Base-by-base conservation (phyloP, 495 filamentous ascomycete species). In the Schizothecium vesticola region DNA sequence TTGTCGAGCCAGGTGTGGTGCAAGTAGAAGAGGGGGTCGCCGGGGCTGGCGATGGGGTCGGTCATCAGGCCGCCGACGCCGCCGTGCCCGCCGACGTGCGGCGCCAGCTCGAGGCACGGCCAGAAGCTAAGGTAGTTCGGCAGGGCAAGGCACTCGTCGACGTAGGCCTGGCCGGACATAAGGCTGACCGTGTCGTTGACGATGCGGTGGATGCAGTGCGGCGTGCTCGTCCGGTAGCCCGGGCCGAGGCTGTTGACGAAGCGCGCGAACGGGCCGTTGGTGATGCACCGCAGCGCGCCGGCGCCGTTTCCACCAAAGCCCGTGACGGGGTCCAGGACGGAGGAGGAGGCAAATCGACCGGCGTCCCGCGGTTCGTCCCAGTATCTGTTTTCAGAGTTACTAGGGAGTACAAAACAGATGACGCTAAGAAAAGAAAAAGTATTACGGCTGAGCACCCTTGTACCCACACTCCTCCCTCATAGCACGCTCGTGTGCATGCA, bases 321-420 rank as follows among this genome's bases (percentile, higher is more conserved):
- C 2, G 66, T 70, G 24, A 70, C 70, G 0, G 67, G 21, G 56
- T 75, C 74, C 59, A 84, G 78, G 11, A 84, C 51, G 3, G 67
- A 60, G 1, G 80, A 79, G 9, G 21, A 21, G 2, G 56, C 64
- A 57, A 83, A 79, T 1, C 74, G 66, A 33, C 77, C 81, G 13
- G 59, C 61, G 59, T 81, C 81, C 19, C 82, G 79, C 10, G 71
- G n/a, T 61, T 84, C 82, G 61, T 84, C 77, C 82, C 82, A 84
- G 65, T 83, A 84, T 78, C 83, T 81, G 24, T 13, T 8, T 8
- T 24, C 6, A 60, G 24, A 24, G 58, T 24, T 24, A n/a, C n/a
- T n/a, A n/a, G n/a, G n/a, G n/a, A n/a, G n/a, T n/a, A n/a, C n/a
- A n/a, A n/a, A n/a, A n/a, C n/a, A n/a, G 58, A 24, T 13, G 21